A percentile compares a stretch with the other conserved stretches of the same genome.
These are phyloP conservation scores for Fusarium keratoplasticum DNA, from an alignment of 2,329 filamentous ascomycete genomes.

Conservation along the genomic window DNA sequence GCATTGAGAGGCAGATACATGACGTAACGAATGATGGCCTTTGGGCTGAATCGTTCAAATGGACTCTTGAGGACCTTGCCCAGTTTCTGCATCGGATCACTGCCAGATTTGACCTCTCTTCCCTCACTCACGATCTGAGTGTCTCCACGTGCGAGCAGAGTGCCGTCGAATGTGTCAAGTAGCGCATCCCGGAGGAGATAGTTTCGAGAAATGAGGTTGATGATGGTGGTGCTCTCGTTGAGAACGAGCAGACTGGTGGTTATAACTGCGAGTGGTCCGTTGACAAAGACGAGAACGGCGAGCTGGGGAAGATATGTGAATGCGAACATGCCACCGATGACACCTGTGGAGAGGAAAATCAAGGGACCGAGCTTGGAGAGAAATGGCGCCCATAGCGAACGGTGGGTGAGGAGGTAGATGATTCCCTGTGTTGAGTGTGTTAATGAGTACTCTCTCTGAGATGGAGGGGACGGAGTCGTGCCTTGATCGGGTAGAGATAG, in stretches of 20 bases:
- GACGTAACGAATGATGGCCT: constrained; percentile 79
- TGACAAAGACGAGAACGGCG: constrained; percentile 84
- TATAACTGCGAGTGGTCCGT: constrained; percentile 82
- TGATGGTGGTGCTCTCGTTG: constrained; percentile 69
- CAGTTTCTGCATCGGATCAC: constrained; percentile 66
- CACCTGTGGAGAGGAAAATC: constrained; percentile 75
- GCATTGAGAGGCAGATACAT: constrained; percentile 94
- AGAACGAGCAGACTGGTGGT: constrained; percentile 77
- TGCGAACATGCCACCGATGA: constrained; percentile 85
- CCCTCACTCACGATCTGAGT: constrained; percentile 77
- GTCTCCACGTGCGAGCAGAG: constrained; percentile 63
- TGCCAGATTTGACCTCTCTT: constrained; percentile 75
- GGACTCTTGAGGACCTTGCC: constrained; percentile 69
- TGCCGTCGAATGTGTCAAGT: constrained; percentile 89
- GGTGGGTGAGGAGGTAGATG: constrained; percentile 68
- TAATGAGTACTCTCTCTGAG: neutral
- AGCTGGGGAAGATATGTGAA: constrained; percentile 90
- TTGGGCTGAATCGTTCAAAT: constrained; percentile 67
- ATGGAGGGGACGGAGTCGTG: constrained; percentile 40
- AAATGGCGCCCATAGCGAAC: constrained; percentile 69
- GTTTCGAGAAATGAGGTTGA: constrained; percentile 69
- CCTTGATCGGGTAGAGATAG: constrained; percentile 87
- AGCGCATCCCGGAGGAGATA: constrained; percentile 86
- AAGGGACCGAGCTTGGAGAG: constrained; percentile 68
- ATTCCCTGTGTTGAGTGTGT: constrained; percentile 60